These are phyloP conservation scores for Yarrowia galli DNA, from an alignment of 1,139 yeast genomes.

Conservation along the genomic window DNA sequence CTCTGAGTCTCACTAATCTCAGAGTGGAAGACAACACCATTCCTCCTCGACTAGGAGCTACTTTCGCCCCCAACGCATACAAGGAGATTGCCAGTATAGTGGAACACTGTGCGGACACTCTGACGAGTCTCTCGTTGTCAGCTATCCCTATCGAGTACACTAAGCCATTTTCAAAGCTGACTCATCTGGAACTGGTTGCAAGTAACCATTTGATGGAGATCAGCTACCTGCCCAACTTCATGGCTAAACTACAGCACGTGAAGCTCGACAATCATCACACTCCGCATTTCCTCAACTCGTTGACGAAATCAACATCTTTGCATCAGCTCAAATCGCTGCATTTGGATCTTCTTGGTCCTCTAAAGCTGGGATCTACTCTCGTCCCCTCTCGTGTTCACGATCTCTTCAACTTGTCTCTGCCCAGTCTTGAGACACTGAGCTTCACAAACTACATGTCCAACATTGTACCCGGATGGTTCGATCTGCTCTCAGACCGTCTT, in stretches of 20 bases:
- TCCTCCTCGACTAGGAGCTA: not conserved
- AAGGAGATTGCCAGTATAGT: constrained; percentile 7
- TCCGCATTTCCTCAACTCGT: constrained; percentile 34
- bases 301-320: constrained; percentile 4
- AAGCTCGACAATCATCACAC: constrained; percentile 35
- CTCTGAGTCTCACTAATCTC: not conserved
- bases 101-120: constrained; percentile 1
- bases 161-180: not conserved
- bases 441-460: constrained; percentile 12
- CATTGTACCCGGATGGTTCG: constrained; percentile 21
- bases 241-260: constrained; percentile 10
- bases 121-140: constrained; percentile 1
- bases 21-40: constrained; percentile 7
- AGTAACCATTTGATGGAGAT: constrained; percentile 24
- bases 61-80: constrained; percentile 11
- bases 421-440: constrained; percentile 14
- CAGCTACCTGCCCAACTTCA: constrained; percentile 6
- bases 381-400: constrained; percentile 6
- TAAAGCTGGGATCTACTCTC: constrained; percentile 3
- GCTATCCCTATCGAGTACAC: constrained; percentile 18
- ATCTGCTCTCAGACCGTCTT: not conserved
- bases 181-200: constrained; percentile 16
- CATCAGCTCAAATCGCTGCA: constrained; percentile 22
- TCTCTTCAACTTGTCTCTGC: constrained; percentile 3
- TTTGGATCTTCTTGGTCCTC: constrained; percentile 23